These are phyloP conservation scores for Prunus armeniaca DNA, from an alignment of 306 rosid genomes.

Conservation along the genomic window DNA sequence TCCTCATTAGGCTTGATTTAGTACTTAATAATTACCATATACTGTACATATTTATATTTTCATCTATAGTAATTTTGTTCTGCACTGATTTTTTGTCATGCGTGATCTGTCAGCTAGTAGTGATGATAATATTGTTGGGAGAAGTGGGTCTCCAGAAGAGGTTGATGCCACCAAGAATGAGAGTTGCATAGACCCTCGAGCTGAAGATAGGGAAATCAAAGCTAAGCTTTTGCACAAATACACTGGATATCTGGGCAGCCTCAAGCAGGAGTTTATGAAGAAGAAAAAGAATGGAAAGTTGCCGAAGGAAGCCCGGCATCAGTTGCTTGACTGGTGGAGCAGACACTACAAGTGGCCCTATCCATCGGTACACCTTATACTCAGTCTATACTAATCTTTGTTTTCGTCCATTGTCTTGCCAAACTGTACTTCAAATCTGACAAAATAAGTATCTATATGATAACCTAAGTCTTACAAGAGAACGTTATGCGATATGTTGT, in stretches of 20 bases:
- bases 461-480: too few relatives aligned
- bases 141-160: conserved; percentile 23
- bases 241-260: conserved; percentile 43
- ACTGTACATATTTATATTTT: too few relatives aligned
- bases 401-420: background rate
- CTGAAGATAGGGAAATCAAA: conserved; percentile 44
- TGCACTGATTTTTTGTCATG: background rate
- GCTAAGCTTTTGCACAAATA: conserved; percentile 45
- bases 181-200: conserved; percentile 33
- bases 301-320: conserved; percentile 53
- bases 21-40: too few relatives aligned
- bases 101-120: conserved; percentile 6
- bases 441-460: too few relatives aligned
- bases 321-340: conserved; percentile 47
- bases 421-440: background rate
- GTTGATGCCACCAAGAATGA: conserved; percentile 22
- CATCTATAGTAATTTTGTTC: background rate
- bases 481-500: too few relatives aligned
- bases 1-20: too few relatives aligned
- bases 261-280: conserved; percentile 48
- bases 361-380: conserved; percentile 26
- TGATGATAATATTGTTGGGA: conserved; percentile 33
- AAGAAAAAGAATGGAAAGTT: conserved; percentile 54
- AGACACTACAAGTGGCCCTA: conserved; percentile 49
- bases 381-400: background rate